Evolutionary conservation across 2,329 filamentous ascomycete species (phyloP), one percentile per base, ranked within the genome.

Genomic region (Neonectria punicea): DNA sequence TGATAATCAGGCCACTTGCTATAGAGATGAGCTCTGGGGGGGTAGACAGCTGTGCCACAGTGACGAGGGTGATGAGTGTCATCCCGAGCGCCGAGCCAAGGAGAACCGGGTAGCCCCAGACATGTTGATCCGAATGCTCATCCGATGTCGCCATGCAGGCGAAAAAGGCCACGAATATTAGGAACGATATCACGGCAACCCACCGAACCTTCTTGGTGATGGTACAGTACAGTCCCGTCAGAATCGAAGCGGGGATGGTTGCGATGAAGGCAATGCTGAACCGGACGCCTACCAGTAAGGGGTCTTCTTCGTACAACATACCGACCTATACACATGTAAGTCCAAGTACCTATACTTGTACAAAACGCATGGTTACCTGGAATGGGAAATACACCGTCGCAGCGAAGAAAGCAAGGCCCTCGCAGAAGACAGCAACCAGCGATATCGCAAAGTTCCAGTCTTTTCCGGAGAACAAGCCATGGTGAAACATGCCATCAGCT

Each of bases 401-500:
- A 2, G 63, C 62, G 53, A 7, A 54, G 7, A 82, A 82, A 18
- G 75, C 76, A 0, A 80, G 14, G 75, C 80, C 65, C 79, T 80
- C 41, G 70, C 72, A 60, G 34, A 81, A 81, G 10, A 81, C 73
- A 22, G 78, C 79, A 9, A 75, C 36, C 4, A 79, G 61, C 0
- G 77, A 72, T 53, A 82, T 75, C n/a, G 76, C 47, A 65, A 81
- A 82, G 65, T 81, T 81, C 53, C 77, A 72, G 58, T 76, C 72
- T 18, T 70, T 32, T 7, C 61, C 55, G 9, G 6, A 60, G 70
- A 81, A 82, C 2, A 82, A 72, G 1, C 73, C 77, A 61, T 82
- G 79, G 56, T 82, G 79, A 57, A 82, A 80, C 77, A 82, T 77
- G 28, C 80, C 80, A 56, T 81, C 80, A 16, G 64, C 75, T 65